These are phyloP conservation scores for Carpinus fangiana DNA, from an alignment of 306 rosid species.

Conservation along the genomic window DNA sequence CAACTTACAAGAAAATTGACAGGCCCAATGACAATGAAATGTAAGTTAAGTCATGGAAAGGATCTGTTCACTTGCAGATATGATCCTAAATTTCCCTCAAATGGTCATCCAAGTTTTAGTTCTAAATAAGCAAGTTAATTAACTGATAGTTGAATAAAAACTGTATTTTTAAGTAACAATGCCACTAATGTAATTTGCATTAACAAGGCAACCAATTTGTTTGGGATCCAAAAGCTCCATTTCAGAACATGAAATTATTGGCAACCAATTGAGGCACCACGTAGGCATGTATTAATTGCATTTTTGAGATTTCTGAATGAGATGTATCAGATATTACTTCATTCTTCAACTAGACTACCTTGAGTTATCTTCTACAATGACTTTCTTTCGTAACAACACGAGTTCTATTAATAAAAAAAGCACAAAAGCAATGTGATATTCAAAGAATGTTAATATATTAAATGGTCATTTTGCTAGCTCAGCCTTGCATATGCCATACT, in stretches of 20 bases:
- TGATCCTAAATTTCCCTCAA: background rate
- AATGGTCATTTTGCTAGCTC: background rate
- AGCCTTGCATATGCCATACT: slow-evolving; percentile 4
- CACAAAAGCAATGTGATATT: background rate
- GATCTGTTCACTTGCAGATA: background rate
- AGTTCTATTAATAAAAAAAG: background rate
- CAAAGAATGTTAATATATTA: background rate
- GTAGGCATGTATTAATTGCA: background rate
- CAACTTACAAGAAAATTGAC: slow-evolving; percentile 6
- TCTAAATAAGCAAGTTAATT: background rate
- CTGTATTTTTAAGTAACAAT: background rate
- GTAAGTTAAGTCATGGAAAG: background rate
- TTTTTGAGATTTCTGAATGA: background rate
- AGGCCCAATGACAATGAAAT: slow-evolving; percentile 4
- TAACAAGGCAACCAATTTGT: background rate
- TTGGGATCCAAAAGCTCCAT: background rate
- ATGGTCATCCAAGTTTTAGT: background rate
- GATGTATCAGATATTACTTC: background rate
- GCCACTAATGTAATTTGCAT: background rate
- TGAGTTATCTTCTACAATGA: background rate
- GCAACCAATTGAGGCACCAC: background rate
- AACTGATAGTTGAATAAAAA: background rate
- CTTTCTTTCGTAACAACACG: background rate
- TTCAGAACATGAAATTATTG: background rate
- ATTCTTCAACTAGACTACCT: background rate